Evolutionary conservation across 176 grass and related monocot genomes (phyloP), one percentile per base, ranked within the genome.

Genomic region (Cocos nucifera): DNA sequence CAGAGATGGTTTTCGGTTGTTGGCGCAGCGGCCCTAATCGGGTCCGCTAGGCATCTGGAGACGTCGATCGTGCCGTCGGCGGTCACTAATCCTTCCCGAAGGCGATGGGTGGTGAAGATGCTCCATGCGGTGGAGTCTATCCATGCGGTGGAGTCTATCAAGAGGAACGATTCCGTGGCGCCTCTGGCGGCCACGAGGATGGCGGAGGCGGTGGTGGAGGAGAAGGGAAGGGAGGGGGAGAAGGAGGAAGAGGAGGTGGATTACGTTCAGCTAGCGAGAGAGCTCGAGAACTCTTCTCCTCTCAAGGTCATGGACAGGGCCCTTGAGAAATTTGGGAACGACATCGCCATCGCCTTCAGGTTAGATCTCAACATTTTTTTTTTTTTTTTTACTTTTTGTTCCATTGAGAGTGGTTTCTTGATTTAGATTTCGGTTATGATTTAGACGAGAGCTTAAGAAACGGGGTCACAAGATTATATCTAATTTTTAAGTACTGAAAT

Each of bases 261-360:
- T 83, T 97, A 82, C 66, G 87, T 85, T 66, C 74, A 75, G 22
- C 61, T 97, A 56, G 83, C 75, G 7, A 49, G 29, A 52, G 83
- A 82, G 77, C 70, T 97, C 58, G 72, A 83, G 76, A 76, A 67
- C 54, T 78, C 87, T 56, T 98, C 93, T 32, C 93, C 93, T 28
- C 80, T 92, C 73, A 70, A 92, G 73, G 69, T 98, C 65, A 89
- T 98, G 88, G 93, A 98, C 73, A 83, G 75, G 69, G 87, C 84
- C 65, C 79, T 98, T n/a, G 67, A 81, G 76, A 77, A 76, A 73
- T 98, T 92, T 49, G 93, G 93, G 17, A 63, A 78, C 63, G 84
- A 92, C 50, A 98, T 97, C 51, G 92, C 84, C 61, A 97, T 97
- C 80, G 92, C 92, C 48, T 97, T 97, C 76, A 97, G 92, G 92